Evolutionary conservation across 2,329 filamentous ascomycete species (phyloP).

Genomic region (Xylaria polymorpha): DNA sequence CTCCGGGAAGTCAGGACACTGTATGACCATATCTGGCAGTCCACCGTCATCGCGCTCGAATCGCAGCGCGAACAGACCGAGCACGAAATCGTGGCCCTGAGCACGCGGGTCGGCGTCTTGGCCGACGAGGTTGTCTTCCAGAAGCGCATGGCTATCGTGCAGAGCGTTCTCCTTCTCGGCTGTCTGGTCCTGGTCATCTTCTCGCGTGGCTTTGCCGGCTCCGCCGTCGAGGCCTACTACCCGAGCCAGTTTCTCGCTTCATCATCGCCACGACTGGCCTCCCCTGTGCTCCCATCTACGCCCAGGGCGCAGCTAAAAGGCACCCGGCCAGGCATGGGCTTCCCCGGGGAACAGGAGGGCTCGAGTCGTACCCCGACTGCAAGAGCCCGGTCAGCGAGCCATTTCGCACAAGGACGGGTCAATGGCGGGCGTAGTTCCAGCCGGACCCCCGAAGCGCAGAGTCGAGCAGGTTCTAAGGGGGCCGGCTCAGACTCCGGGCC

Average conservation of each 20-base stretch:
- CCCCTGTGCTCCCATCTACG: constrained; percentile 47
- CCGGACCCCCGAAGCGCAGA: constrained; percentile 37
- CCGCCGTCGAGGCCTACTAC: constrained; percentile 48
- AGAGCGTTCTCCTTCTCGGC: constrained; percentile 86
- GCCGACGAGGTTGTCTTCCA: constrained; percentile 91
- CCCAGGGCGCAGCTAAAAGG: constrained; percentile 38
- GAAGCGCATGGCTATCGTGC: constrained; percentile 93
- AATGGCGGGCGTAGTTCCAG: constrained; percentile 20
- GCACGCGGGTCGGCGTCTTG: constrained; percentile 82
- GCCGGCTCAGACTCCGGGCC: constrained; percentile 23
- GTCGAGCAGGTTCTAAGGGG: constrained; percentile 25
- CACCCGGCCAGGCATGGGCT: constrained; percentile 14
- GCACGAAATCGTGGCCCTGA: constrained; percentile 84
- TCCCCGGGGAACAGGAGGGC: constrained; percentile 37
- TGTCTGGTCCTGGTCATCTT: constrained; percentile 92
- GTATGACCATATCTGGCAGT: constrained; percentile 97
- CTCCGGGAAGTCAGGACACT: constrained; percentile 81
- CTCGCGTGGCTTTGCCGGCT: constrained; percentile 60
- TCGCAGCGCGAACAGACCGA: constrained; percentile 87
- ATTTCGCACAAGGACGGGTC: constrained; percentile 21
- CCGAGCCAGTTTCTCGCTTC: constrained; percentile 46
- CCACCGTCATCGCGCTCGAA: constrained; percentile 90
- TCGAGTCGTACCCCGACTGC: constrained; percentile 28
- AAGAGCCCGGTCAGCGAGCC: constrained; percentile 10
- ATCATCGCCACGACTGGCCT: constrained; percentile 43